Percentiles rank a stretch among this genome's conserved stretches.
phyloP scores from a whole-genome alignment of 2,329 filamentous ascomycete species.

The Lasiodiplodia theobromae region DNA sequence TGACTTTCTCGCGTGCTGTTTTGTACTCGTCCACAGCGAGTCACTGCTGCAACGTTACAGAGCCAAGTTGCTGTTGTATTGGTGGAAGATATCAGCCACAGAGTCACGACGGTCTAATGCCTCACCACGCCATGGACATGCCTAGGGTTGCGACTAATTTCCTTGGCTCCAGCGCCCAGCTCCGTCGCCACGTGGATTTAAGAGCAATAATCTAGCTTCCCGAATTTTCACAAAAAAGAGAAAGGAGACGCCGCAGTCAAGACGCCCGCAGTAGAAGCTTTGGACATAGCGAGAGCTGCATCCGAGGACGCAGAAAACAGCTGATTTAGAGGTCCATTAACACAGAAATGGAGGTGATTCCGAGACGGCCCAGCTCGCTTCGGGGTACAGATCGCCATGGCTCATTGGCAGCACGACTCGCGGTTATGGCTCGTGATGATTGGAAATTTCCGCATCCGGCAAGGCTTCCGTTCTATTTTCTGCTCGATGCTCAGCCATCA shows the following conservation, averaged over 20 bases:
- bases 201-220: background rate
- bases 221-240: background rate
- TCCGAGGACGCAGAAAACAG: background rate
- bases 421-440: slow-evolving; percentile 1
- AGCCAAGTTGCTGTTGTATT: background rate
- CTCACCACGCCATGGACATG: background rate
- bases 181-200: background rate
- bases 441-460: slow-evolving; percentile 5
- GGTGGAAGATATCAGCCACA: background rate
- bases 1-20: too few relatives aligned
- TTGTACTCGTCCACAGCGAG: too few relatives aligned
- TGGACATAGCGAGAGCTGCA: background rate
- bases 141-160: background rate
- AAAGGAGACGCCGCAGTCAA: background rate
- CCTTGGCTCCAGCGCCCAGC: background rate
- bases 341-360: background rate
- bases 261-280: background rate
- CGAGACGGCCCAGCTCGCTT: slow-evolving; percentile 2
- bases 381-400: background rate
- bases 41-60: too few relatives aligned
- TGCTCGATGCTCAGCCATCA: background rate
- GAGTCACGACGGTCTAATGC: background rate
- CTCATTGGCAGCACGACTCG: slow-evolving; percentile 6
- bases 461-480: slow-evolving; percentile 23
- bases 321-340: background rate